A percentile compares a stretch with the other conserved stretches of the same genome.
Evolutionary conservation across 805 yeast species (phyloP).

Genomic region (Saccharomycopsis selenospora): DNA sequence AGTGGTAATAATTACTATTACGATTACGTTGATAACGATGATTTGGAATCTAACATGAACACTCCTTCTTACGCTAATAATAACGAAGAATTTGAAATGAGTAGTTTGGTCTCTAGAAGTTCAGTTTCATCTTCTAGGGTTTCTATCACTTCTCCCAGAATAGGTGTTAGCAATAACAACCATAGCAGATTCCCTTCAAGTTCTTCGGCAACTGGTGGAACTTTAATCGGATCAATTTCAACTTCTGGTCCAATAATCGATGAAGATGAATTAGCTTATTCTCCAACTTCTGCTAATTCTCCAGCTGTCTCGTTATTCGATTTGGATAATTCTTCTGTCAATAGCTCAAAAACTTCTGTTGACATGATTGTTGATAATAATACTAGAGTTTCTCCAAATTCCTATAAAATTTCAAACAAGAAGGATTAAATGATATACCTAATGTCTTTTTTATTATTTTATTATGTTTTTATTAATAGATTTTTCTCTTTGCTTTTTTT

Average conservation of each 20-base stretch:
- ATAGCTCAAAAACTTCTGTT: constrained; percentile 7
- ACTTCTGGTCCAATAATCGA: too few relatives aligned
- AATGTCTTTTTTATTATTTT: too few relatives aligned
- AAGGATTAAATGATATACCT: too few relatives aligned
- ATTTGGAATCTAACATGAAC: constrained; percentile 9
- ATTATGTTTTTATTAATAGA: too few relatives aligned
- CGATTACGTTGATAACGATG: constrained; percentile 11
- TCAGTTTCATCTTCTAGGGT: constrained; percentile 9
- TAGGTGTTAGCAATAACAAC: not conserved
- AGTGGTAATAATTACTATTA: not conserved
- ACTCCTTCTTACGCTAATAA: constrained; percentile 1
- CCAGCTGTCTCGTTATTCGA: constrained; percentile 13
- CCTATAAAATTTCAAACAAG: too few relatives aligned
- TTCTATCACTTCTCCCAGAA: not conserved
- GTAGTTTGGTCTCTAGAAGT: constrained; percentile 15
- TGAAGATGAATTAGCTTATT: not conserved
- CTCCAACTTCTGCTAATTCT: constrained; percentile 6
- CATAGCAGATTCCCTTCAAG: not conserved
- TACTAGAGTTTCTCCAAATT: too few relatives aligned
- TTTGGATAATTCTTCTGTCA: constrained; percentile 4
- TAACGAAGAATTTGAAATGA: constrained; percentile 19
- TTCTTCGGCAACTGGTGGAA: too few relatives aligned
- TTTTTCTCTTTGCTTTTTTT: too few relatives aligned
- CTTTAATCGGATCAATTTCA: not conserved
- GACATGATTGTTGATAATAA: constrained; percentile 5